Evolutionary conservation across 2,329 filamentous ascomycete species (phyloP).

Genomic region (Sporothrix schenckii): DNA sequence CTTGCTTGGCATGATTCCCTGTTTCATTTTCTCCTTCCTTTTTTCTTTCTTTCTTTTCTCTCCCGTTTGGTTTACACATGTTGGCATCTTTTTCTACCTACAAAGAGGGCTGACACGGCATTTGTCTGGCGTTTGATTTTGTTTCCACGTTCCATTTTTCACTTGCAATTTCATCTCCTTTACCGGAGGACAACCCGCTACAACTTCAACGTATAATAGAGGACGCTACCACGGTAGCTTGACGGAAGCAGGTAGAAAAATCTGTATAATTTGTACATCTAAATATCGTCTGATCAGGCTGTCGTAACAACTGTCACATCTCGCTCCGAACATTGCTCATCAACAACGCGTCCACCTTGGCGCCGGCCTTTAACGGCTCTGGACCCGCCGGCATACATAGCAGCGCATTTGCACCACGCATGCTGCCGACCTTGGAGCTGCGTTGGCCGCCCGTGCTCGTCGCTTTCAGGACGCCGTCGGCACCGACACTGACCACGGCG

Average conservation of each 20-base stretch:
- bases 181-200: background rate
- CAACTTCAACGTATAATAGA: constrained; percentile 16
- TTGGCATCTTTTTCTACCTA: constrained; percentile 22
- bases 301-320: constrained; percentile 30
- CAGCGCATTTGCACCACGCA: constrained; percentile 85
- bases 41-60: background rate
- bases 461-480: constrained; percentile 71
- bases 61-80: constrained; percentile 21
- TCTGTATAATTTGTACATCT: constrained; percentile 25
- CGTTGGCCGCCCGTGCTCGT: constrained; percentile 86
- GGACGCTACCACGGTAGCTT: constrained; percentile 20
- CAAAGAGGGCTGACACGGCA: constrained; percentile 28
- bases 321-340: constrained; percentile 60
- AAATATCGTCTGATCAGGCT: background rate
- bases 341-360: constrained; percentile 74
- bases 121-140: constrained; percentile 31
- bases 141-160: background rate
- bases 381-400: constrained; percentile 71
- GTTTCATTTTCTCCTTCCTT: too few species aligned
- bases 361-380: constrained; percentile 67
- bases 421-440: constrained; percentile 85
- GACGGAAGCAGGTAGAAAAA: background rate
- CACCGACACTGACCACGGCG: constrained; percentile 68
- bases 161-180: too few species aligned
- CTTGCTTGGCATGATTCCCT: too few species aligned